Base-by-base conservation (phyloP, 169 alveolate species). In the Plasmodium inui region DNA sequence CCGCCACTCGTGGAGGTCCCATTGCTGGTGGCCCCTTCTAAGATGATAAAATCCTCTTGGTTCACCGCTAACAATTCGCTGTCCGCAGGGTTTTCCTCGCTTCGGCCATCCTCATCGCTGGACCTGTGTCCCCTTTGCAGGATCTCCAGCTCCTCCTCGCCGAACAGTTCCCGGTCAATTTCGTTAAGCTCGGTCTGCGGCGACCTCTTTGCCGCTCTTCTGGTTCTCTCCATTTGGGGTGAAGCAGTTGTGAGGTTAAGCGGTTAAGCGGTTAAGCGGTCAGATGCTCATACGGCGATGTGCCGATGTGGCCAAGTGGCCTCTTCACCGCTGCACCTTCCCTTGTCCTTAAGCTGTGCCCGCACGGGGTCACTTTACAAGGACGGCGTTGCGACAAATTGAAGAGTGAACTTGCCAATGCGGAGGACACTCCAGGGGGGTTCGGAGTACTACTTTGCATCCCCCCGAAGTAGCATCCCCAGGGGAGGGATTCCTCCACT, bases 141-240 rank as follows among this genome's bases (percentile, higher is more conserved):
- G 44, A 88, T 88, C 82, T 78, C 32, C 73, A 88, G 30, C 50
- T 88, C 94, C 14, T 88, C 94, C 4, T 79, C 82, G 28, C 94
- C 94, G 82, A 88, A 88, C 14, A 88, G 50, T 61, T 88, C 94
- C 57, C 37, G 19, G 50, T 88, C 94, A 44, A 88, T 88, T 28
- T 88, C 94, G 70, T 88, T 88, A 22, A 74, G 67, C 28, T 74
- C 84, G 8, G 19, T 53, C 34, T 53, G 30, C 44, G 32, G 32
- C 37, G 28, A 39, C 50, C 50, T 55, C 61, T 57, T 82, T 55
- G 61, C 50, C 50, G 5, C 46, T 41, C 34, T 88, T 8, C 71
- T 50, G 73, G 30, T 22, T 50, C 12, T 30, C 50, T 57, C 88
- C 83, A 79, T 88, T 37, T 73, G 34, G 12, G 3, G 74, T 73